Conservation (phyloP, 1,284 basidiomycete species). For the Filobasidium uniguttulatum region DNA sequence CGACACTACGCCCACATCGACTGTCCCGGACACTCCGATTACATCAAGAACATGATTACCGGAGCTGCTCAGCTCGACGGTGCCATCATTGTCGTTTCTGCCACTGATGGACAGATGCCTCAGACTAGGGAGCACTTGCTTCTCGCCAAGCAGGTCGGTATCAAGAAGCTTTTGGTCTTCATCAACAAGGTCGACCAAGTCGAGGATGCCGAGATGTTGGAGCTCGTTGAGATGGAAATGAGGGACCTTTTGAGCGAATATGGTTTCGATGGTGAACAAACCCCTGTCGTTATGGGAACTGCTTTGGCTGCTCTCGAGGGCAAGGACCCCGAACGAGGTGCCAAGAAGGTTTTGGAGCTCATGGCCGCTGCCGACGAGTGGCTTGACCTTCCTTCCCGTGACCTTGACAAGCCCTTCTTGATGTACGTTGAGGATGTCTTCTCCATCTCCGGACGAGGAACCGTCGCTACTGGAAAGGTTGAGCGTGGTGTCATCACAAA, state of each 20-base stretch:
- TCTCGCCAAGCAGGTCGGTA: constrained; percentile 93
- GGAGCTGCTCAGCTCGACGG: constrained; percentile 99
- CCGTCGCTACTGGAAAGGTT: constrained; percentile 92
- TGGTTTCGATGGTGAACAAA: constrained; percentile 93
- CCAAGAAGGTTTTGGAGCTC: constrained; percentile 68
- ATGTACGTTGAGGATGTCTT: constrained; percentile 96
- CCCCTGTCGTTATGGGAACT: constrained; percentile 93
- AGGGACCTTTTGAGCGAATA: constrained; percentile 85
- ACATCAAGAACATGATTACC: constrained; percentile 81
- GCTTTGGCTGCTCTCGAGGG: constrained; percentile 90
- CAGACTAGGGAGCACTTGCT: constrained; percentile 98
- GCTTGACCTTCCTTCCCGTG: constrained; percentile 90
- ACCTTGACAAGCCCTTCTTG: constrained; percentile 95
- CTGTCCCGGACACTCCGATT: constrained; percentile 59
- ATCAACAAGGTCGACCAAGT: constrained; percentile 99
- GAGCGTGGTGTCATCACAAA: constrained; percentile 90
- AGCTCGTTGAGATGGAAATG: constrained; percentile 99
- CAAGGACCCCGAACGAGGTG: constrained; percentile 62
- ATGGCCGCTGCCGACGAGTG: constrained; percentile 82
- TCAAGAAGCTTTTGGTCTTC: constrained; percentile 97
- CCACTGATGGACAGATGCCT: constrained; percentile 99
- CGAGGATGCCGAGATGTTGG: constrained; percentile 93
- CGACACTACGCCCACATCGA: constrained; percentile 99
- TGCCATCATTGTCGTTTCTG: constrained; percentile 93
- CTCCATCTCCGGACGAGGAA: constrained; percentile 96